A percentile compares a stretch with the other conserved stretches of the same genome.
Evolutionary conservation across 108 stramenopile genomes (phyloP).

Genomic region (Fragilariopsis cylindrus): DNA sequence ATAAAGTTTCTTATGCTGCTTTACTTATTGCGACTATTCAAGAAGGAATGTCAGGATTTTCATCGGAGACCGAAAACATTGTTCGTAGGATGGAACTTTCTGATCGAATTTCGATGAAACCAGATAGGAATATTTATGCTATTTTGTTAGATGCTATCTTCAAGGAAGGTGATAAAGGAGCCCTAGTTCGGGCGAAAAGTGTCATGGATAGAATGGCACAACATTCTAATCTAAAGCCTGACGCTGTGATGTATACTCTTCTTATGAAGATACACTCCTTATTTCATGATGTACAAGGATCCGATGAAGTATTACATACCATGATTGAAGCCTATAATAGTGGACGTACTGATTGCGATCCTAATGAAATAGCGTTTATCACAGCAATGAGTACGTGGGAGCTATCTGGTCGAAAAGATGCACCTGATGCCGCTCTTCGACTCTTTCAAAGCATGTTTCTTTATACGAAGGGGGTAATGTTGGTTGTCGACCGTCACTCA

Average conservation of each 20-base stretch:
- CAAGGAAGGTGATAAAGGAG: not conserved
- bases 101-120: conserved; percentile 6
- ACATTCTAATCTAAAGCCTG: not conserved
- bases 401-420: not conserved
- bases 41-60: conserved; percentile 5
- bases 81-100: conserved; percentile 18
- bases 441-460: conserved; percentile 3
- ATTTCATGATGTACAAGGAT: not conserved
- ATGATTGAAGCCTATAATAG: conserved; percentile 18
- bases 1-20: conserved; percentile 19
- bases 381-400: conserved; percentile 24
- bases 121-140: conserved; percentile 22
- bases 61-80: conserved; percentile 6
- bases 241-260: conserved; percentile 14
- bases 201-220: conserved; percentile 13
- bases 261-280: conserved; percentile 27
- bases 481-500: conserved; percentile 3
- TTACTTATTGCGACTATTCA: conserved; percentile 7
- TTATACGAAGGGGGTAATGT: conserved; percentile 4
- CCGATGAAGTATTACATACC: conserved; percentile 3
- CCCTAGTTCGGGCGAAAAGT: not conserved
- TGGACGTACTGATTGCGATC: not conserved
- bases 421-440: not conserved
- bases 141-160: conserved; percentile 15
- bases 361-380: conserved; percentile 12